These are phyloP conservation scores for Dactylellina drechsleri DNA, from an alignment of 2,329 filamentous ascomycete species.

Conservation along the genomic window DNA sequence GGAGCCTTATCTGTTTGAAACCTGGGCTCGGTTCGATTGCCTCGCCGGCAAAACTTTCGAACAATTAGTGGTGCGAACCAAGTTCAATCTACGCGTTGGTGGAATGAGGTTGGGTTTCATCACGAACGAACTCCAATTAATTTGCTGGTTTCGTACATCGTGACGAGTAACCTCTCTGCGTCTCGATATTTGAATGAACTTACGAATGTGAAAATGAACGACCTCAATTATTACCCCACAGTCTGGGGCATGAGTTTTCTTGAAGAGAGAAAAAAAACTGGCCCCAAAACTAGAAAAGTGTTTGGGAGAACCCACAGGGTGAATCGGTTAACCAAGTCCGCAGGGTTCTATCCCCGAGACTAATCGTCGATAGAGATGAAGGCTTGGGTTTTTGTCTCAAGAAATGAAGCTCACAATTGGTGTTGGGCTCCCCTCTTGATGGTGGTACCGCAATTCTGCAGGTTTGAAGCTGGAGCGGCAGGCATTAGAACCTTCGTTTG, in stretches of 20 bases:
- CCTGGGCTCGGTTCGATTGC: slow-evolving; percentile 41
- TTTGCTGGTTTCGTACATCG: slow-evolving; percentile 37
- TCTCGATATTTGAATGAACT: background rate
- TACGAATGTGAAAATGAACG: background rate
- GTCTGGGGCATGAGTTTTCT: too few species aligned
- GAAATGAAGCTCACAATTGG: slow-evolving; percentile 20
- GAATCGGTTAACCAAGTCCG: too few species aligned
- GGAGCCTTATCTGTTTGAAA: slow-evolving; percentile 46
- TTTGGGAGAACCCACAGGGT: too few species aligned
- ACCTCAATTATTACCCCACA: too few species aligned
- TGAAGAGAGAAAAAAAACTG: too few species aligned
- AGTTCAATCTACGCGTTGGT: slow-evolving; percentile 44
- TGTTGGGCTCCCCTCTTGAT: slow-evolving; percentile 6
- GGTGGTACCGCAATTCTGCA: slow-evolving; percentile 17
- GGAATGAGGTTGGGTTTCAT: slow-evolving; percentile 13
- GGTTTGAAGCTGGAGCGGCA: slow-evolving; percentile 12
- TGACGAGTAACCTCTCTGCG: slow-evolving; percentile 23
- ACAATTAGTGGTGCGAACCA: slow-evolving; percentile 8
- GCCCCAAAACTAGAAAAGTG: too few species aligned
- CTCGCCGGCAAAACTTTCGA: slow-evolving; percentile 35
- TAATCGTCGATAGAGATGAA: background rate
- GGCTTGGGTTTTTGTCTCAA: background rate
- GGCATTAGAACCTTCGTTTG: slow-evolving; percentile 27
- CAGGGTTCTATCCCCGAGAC: too few species aligned
- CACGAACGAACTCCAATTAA: slow-evolving; percentile 28